phyloP scores from a whole-genome alignment of 1,284 basidiomycete genomes.

The Rhizoctonia solani region DNA sequence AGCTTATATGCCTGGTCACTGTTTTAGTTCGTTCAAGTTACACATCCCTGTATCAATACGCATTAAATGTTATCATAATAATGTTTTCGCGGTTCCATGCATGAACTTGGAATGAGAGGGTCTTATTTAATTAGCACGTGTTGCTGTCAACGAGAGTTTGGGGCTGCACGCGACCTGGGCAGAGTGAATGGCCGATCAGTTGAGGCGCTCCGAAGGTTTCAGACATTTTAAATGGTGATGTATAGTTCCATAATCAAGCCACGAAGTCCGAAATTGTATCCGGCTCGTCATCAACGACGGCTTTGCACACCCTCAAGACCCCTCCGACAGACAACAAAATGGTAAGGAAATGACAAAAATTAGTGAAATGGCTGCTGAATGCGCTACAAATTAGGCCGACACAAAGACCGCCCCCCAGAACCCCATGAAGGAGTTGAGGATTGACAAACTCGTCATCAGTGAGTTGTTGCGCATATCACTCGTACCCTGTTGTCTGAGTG shows the following conservation, averaged over 20 bases:
- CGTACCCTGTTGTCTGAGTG: neutral
- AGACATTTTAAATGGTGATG: conserved; percentile 5
- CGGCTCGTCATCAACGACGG: conserved; percentile 4
- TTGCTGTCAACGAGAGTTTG: too few relatives aligned
- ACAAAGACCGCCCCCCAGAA: conserved; percentile 87
- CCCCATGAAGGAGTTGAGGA: conserved; percentile 94
- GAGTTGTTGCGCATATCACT: conserved; percentile 49
- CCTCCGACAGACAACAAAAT: conserved; percentile 22
- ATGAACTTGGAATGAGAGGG: too few relatives aligned
- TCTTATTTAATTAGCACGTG: too few relatives aligned
- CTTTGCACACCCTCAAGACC: conserved; percentile 24
- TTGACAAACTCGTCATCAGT: conserved; percentile 99
- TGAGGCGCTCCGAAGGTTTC: conserved; percentile 1
- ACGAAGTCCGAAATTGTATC: conserved; percentile 14
- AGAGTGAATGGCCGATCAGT: conserved; percentile 6
- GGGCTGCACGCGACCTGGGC: too few relatives aligned
- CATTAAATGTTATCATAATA: conserved; percentile 13
- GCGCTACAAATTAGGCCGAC: conserved; percentile 68
- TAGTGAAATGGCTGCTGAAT: neutral
- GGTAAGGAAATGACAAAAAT: conserved; percentile 1
- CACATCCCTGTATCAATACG: conserved; percentile 18
- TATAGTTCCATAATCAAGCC: conserved; percentile 6
- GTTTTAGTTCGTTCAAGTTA: neutral
- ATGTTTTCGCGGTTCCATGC: neutral
- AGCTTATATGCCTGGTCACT: neutral